A percentile compares a stretch with the other conserved stretches of the same genome.
These are phyloP conservation scores for Draba incana DNA, from an alignment of 345 rosid genomes.

Conservation along the genomic window DNA sequence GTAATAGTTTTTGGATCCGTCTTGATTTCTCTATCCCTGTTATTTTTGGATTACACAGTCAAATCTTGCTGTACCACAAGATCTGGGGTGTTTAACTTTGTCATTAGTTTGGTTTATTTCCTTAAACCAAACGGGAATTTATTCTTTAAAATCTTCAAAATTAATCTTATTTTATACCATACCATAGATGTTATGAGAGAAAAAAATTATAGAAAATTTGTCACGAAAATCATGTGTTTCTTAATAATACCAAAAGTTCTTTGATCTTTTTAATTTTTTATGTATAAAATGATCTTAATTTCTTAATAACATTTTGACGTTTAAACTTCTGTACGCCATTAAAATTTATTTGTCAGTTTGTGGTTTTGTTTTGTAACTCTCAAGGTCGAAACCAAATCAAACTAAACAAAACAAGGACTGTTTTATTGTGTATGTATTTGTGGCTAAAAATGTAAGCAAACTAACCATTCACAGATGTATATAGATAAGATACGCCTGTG, in stretches of 20 bases:
- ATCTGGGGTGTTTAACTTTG: conserved; percentile 8
- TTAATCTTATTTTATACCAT: too few species aligned
- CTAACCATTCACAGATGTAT: background rate
- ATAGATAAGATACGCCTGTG: background rate
- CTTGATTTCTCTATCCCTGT: conserved; percentile 18
- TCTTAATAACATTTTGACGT: too few species aligned
- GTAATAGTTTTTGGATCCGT: conserved; percentile 26
- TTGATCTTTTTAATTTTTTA: too few species aligned
- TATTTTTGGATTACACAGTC: conserved; percentile 33
- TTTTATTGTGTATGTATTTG: conserved; percentile 9
- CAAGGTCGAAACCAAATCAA: background rate
- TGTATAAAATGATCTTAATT: too few species aligned
- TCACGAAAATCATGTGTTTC: too few species aligned
- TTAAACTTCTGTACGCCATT: too few species aligned
- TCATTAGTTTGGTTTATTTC: background rate
- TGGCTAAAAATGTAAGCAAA: background rate
- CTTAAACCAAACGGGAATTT: background rate
- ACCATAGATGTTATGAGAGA: too few species aligned
- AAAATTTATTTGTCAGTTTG: too few species aligned
- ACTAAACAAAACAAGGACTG: background rate
- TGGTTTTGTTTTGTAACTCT: too few species aligned
- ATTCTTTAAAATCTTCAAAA: background rate
- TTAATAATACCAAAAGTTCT: too few species aligned
- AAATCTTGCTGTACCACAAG: conserved; percentile 18
- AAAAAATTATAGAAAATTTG: too few species aligned